A percentile compares a stretch with the other conserved stretches of the same genome.
Evolutionary conservation across 148 eudicot genomes (phyloP).

Genomic region (Rhododendron griersonianum): DNA sequence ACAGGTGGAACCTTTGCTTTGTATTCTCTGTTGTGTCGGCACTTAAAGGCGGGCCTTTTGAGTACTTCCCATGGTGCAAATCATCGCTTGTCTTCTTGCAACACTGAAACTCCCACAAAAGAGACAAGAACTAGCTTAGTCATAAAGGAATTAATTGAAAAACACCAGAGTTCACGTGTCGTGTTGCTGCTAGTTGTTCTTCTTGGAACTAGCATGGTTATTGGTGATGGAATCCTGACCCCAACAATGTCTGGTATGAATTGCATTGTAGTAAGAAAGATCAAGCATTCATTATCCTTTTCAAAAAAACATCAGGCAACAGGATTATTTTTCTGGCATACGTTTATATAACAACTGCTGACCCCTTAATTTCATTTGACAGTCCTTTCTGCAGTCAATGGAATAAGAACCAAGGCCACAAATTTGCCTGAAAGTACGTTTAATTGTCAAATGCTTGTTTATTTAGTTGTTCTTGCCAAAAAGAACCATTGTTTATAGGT

Average conservation of each 20-base stretch:
- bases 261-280: background rate
- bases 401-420: constrained; percentile 33
- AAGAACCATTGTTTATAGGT: background rate
- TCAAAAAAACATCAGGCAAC: background rate
- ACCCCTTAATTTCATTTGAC: constrained; percentile 17
- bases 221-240: constrained; percentile 52
- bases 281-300: background rate
- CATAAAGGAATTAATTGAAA: constrained; percentile 32
- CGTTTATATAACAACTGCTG: background rate
- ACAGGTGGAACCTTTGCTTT: constrained; percentile 55
- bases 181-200: constrained; percentile 39
- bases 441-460: background rate
- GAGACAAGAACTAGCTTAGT: constrained; percentile 24
- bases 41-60: constrained; percentile 28
- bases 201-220: constrained; percentile 49
- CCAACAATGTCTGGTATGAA: constrained; percentile 51
- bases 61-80: constrained; percentile 20
- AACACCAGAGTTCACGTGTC: constrained; percentile 28
- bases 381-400: constrained; percentile 52
- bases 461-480: background rate
- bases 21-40: constrained; percentile 43
- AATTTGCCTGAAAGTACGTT: constrained; percentile 35
- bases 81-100: constrained; percentile 9
- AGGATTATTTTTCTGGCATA: background rate
- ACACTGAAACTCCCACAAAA: constrained; percentile 4